Percentiles rank a stretch among this genome's conserved stretches.
Conservation (phyloP, 148 eudicot genomes). For the Rhododendron kiyosumense region DNA sequence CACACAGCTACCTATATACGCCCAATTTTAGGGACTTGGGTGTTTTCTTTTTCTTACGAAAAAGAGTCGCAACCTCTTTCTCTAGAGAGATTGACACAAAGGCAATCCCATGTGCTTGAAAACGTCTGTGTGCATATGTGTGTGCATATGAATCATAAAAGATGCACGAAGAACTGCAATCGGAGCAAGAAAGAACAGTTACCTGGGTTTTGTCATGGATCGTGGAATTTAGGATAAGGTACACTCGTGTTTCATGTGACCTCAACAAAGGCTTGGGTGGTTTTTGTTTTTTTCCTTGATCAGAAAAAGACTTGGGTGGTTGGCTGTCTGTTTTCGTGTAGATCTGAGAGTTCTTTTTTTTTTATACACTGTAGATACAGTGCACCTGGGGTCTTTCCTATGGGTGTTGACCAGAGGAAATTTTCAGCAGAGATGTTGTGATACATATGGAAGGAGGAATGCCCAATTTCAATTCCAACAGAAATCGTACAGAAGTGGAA, state of each 20-base stretch:
- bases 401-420: background rate
- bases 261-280: background rate
- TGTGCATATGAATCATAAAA: background rate
- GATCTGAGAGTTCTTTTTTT: background rate
- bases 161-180: background rate
- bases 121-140: background rate
- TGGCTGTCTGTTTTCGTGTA: background rate
- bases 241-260: conserved; percentile 15
- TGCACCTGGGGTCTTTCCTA: background rate
- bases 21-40: conserved; percentile 12
- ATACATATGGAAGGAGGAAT: too few relatives aligned
- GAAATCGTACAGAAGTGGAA: background rate
- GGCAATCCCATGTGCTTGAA: background rate
- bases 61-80: background rate
- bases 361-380: background rate
- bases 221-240: background rate
- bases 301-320: background rate
- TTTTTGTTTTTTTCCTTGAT: too few relatives aligned
- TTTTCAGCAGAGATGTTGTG: background rate
- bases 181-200: conserved; percentile 1
- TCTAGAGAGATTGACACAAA: background rate
- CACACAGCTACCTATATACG: background rate
- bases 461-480: background rate
- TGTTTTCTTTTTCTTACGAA: background rate
- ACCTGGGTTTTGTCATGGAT: background rate